A percentile compares a stretch with the other conserved stretches of the same genome.
phyloP scores from a whole-genome alignment of 352 stramenopile species.

The Pythium aquatile region DNA sequence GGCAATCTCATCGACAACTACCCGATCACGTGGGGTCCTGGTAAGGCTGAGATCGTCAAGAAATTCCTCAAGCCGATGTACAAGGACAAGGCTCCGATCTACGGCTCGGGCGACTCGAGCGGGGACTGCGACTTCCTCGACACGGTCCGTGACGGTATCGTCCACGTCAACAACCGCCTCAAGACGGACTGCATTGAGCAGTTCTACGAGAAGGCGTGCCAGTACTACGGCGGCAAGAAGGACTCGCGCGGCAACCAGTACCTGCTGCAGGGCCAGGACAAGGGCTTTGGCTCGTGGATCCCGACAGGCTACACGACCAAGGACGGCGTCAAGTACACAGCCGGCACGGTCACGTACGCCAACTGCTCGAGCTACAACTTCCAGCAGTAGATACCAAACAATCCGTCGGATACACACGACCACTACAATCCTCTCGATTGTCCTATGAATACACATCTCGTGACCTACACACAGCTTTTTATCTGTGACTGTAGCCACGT shows the following conservation, averaged over 20 bases:
- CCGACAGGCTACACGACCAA: slow-evolving; percentile 58
- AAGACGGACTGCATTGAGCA: slow-evolving; percentile 56
- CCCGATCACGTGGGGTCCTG: slow-evolving; percentile 64
- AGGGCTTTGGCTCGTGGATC: slow-evolving; percentile 65
- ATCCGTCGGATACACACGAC: not conserved
- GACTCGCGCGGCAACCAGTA: slow-evolving; percentile 47
- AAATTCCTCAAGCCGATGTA: slow-evolving; percentile 46
- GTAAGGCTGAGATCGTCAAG: slow-evolving; percentile 50
- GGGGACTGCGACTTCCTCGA: slow-evolving; percentile 66
- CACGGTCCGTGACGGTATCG: slow-evolving; percentile 53
- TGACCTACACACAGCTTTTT: not conserved
- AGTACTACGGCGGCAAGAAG: slow-evolving; percentile 43
- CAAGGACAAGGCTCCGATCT: slow-evolving; percentile 48
- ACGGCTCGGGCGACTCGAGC: slow-evolving; percentile 49
- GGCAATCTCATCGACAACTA: slow-evolving; percentile 42
- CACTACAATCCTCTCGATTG: not conserved
- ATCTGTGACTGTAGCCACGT: not conserved
- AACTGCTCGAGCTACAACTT: slow-evolving; percentile 27
- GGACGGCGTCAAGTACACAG: slow-evolving; percentile 53
- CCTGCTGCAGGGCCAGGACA: slow-evolving; percentile 62
- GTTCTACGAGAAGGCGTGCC: slow-evolving; percentile 62
- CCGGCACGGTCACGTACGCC: slow-evolving; percentile 33
- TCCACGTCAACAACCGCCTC: slow-evolving; percentile 66
- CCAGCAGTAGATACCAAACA: slow-evolving; percentile 8
- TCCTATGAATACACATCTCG: not conserved